Evolutionary conservation across 2,329 filamentous ascomycete species (phyloP).

Genomic region (Penicillium oxalicum): DNA sequence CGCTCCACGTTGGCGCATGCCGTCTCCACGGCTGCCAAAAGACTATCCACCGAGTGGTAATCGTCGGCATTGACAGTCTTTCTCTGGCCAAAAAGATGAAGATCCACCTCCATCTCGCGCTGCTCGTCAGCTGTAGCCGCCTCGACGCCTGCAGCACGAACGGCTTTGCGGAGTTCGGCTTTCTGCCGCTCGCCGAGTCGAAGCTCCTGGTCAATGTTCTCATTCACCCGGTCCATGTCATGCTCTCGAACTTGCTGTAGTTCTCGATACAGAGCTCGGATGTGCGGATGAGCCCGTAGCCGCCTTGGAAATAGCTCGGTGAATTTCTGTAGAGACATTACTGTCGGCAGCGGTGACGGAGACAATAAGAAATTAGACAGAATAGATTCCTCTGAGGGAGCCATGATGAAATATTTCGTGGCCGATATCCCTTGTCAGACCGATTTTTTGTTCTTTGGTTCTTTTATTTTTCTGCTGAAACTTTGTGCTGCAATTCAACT

Average conservation of each 20-base stretch:
- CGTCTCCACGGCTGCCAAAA: constrained; percentile 63
- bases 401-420: constrained; percentile 46
- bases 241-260: constrained; percentile 67
- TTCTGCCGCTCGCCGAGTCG: constrained; percentile 33
- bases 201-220: constrained; percentile 42
- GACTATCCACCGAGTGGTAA: constrained; percentile 56
- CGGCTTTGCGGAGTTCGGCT: constrained; percentile 33
- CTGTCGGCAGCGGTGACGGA: constrained; percentile 66
- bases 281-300: constrained; percentile 59
- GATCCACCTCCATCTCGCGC: constrained; percentile 42
- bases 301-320: constrained; percentile 66
- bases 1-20: constrained; percentile 61
- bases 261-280: constrained; percentile 69
- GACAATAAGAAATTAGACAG: constrained; percentile 72
- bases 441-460: not conserved
- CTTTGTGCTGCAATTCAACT: not conserved
- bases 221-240: constrained; percentile 61
- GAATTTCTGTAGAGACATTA: constrained; percentile 70
- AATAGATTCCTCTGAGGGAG: constrained; percentile 68
- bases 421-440: not conserved
- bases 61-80: constrained; percentile 35
- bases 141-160: constrained; percentile 28
- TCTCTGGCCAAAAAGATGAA: constrained; percentile 55
- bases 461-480: not conserved
- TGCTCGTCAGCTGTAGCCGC: constrained; percentile 29